Base-by-base conservation (phyloP, 176 grass and related monocot species). In the Tillandsia leiboldiana region DNA sequence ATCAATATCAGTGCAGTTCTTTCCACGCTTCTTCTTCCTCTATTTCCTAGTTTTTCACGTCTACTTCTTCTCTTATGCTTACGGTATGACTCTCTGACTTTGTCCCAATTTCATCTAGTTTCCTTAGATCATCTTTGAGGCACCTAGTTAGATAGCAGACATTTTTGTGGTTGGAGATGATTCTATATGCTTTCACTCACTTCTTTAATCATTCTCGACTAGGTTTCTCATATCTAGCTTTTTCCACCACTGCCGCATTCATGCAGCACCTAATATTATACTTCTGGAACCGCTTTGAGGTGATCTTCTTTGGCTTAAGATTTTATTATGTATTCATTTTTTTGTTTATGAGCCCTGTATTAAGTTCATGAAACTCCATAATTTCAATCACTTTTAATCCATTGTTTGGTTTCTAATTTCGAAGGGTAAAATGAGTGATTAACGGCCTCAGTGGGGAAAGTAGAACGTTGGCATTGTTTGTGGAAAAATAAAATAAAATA, bases 11-110 rank as follows among this genome's bases (percentile, higher is more conserved):
- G 93, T 99, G 94, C 94, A 93, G 79, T 99, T 99, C 79, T 99
- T 99, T 83, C 94, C 94, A 10, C 87, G 94, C 20, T 99, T 99
- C 74, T 93, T 99, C 89, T 87, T 99, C 71, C 66, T 99, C 27
- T 99, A 99, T 86, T 99, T 99, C 63, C 80, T 99, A n/a, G 89
- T 99, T 76, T 99, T 99, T 64, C 94, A 99, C 78, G 87, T 99
- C 72, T 99, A 99, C 75, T 99, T 90, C 77, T 99, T 99, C 71
- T 99, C 94, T 54, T 99, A 93, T 85, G 67, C 84, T 76, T 93
- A 99, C 20, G 94, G 94, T 99, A 92, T 23, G 80, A 73, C 2
- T 71, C 56, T 61, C 22, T 61, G 22, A n/a, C 10, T 82, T 7
- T 59, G 48, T 65, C n/a, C 8, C 56, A 9, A 23, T 17, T 53